Evolutionary conservation across 2,329 filamentous ascomycete species (phyloP).

Genomic region (Tetracladium maxilliforme): DNA sequence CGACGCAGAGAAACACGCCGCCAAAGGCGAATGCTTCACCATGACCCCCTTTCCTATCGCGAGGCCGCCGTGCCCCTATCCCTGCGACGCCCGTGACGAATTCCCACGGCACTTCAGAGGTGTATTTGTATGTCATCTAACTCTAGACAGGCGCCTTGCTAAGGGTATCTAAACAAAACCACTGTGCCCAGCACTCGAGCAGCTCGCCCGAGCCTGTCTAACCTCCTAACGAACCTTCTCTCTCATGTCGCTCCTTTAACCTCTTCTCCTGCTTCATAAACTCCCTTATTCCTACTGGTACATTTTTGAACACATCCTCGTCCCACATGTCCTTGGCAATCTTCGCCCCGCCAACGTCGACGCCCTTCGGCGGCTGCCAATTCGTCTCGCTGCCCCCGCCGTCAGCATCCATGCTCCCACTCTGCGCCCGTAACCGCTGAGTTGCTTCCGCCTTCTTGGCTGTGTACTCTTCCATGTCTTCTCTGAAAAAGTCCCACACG

Average conservation of each 20-base stretch:
- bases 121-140: too few species aligned
- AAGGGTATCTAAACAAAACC: too few species aligned
- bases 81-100: too few species aligned
- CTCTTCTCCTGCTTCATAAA: slow-evolving; percentile 97
- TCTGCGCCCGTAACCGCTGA: slow-evolving; percentile 22
- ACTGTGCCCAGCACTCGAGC: too few species aligned
- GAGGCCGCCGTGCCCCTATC: too few species aligned
- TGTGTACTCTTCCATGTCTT: slow-evolving; percentile 87
- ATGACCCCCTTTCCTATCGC: too few species aligned
- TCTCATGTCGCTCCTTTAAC: slow-evolving; percentile 59
- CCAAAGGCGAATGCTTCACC: too few species aligned
- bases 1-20: too few species aligned
- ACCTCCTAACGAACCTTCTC: too few species aligned
- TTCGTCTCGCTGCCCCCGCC: slow-evolving; percentile 60
- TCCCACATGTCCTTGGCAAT: slow-evolving; percentile 39
- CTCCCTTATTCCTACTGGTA: slow-evolving; percentile 86
- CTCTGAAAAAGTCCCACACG: slow-evolving; percentile 84
- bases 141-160: too few species aligned
- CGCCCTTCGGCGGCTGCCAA: slow-evolving; percentile 32
- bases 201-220: too few species aligned
- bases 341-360: slow-evolving; percentile 20
- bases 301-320: slow-evolving; percentile 58
- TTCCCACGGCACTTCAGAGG: too few species aligned
- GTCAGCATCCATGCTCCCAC: slow-evolving; percentile 61
- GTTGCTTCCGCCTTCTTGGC: slow-evolving; percentile 39